Conservation (phyloP, 129 eudicot genomes). For the Chrysanthemum lavandulifolium region DNA sequence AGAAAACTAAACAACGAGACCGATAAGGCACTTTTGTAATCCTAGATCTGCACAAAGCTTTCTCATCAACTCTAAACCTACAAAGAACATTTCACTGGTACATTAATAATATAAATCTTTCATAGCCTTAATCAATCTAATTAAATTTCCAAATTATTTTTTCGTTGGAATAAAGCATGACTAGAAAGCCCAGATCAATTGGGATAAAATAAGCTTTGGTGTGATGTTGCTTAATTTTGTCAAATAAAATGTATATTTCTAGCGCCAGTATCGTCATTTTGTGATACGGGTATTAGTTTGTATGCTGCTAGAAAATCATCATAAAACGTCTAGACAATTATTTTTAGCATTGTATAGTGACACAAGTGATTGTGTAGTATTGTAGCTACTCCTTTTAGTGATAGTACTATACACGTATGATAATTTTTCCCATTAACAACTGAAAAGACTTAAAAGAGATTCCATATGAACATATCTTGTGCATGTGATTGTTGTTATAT, state of each 20-base stretch:
- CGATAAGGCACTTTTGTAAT: constrained; percentile 23
- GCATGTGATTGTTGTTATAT: too few relatives aligned
- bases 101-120: constrained; percentile 7
- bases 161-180: too few relatives aligned
- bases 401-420: too few relatives aligned
- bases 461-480: too few relatives aligned
- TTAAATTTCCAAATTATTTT: not conserved
- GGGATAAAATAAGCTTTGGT: too few relatives aligned
- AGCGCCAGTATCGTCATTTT: too few relatives aligned
- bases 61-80: constrained; percentile 38
- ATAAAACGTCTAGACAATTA: not conserved
- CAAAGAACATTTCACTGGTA: constrained; percentile 32
- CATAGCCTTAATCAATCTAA: not conserved
- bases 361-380: not conserved
- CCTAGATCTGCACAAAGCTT: constrained; percentile 61
- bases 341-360: not conserved
- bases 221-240: not conserved
- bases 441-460: too few relatives aligned
- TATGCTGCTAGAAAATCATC: too few relatives aligned
- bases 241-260: too few relatives aligned
- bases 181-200: too few relatives aligned
- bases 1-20: constrained; percentile 37
- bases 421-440: not conserved
- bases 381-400: too few relatives aligned
- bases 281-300: not conserved